Base-by-base conservation (phyloP, 441 rosid genomes). In the Brassica hybrid region DNA sequence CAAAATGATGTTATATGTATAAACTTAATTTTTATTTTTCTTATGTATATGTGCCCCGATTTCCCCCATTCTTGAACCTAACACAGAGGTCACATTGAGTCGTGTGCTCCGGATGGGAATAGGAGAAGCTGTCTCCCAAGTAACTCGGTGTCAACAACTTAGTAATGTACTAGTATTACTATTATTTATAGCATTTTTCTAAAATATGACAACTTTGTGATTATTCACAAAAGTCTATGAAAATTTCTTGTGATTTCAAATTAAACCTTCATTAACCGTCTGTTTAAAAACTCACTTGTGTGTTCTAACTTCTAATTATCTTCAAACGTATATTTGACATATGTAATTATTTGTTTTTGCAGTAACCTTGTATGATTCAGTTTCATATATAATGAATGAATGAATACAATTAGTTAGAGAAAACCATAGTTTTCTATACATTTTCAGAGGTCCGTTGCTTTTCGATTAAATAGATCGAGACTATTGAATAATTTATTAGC, bases 31-130 rank as follows among this genome's bases (percentile, higher is more conserved):
- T 25, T 25, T 25, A 25, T 25, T 25, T 25, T 25, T 25, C 27
- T 25, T 25, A 25, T 25, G 27, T 25, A 25, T 25, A 25, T 25
- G 27, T 25, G 27, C 27, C 27, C 27, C 27, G 27, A 25, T 25
- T 25, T 25, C 27, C 27, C 27, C n/a, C n/a, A n/a, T n/a, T 61
- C 11, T 34, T 61, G 65, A 61, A 7, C 38, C 65, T 23, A 23
- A 27, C 38, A 25, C 18, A n/a, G 65, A 61, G 38, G 65, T 61
- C 65, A 27, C 65, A 30, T 61, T 61, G 65, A 61, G 65, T 61
- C 65, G 65, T 27, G 65, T 27, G 41, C 38, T 61, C 65, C 65
- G 19, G 41, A 27, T 61, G 19, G 19, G 38, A 61, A 13, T 27
- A 27, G 6, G 41, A 61, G 65, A 21, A 11, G 65, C 41, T 27